A percentile compares a stretch with the other conserved stretches of the same genome.
phyloP scores from a whole-genome alignment of 345 rosid genomes.

The Psidium friedrichsthalianum region DNA sequence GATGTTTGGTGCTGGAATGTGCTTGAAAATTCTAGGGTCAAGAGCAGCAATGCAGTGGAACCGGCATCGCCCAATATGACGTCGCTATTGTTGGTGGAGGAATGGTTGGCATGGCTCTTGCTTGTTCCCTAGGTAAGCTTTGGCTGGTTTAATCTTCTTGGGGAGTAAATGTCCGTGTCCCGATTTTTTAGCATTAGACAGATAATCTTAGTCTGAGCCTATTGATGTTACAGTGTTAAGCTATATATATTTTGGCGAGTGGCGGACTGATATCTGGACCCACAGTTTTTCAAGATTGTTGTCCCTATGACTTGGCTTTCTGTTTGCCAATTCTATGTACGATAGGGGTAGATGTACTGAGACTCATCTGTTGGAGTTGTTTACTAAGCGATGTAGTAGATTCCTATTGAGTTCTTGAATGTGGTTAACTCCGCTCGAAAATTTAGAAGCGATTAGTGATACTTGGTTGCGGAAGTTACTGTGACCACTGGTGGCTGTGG shows the following conservation, averaged over 20 bases:
- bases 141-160: neutral
- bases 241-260: neutral
- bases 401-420: neutral
- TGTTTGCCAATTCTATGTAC: neutral
- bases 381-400: neutral
- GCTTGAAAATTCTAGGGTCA: neutral
- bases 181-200: neutral
- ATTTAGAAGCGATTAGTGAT: neutral
- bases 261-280: neutral
- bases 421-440: neutral
- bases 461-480: neutral
- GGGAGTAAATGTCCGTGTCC: neutral
- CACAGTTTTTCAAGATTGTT: neutral
- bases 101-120: conserved; percentile 95
- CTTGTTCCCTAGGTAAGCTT: conserved; percentile 73
- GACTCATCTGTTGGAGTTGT: neutral
- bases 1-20: neutral
- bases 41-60: conserved; percentile 5
- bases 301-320: neutral
- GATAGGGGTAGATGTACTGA: neutral
- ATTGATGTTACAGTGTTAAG: neutral
- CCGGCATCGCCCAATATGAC: conserved; percentile 16
- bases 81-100: conserved; percentile 94
- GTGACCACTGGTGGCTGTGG: neutral
- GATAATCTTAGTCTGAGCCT: neutral